phyloP scores from a whole-genome alignment of 371 early-diverging fungal genomes.

The Rhizopus arrhizus region DNA sequence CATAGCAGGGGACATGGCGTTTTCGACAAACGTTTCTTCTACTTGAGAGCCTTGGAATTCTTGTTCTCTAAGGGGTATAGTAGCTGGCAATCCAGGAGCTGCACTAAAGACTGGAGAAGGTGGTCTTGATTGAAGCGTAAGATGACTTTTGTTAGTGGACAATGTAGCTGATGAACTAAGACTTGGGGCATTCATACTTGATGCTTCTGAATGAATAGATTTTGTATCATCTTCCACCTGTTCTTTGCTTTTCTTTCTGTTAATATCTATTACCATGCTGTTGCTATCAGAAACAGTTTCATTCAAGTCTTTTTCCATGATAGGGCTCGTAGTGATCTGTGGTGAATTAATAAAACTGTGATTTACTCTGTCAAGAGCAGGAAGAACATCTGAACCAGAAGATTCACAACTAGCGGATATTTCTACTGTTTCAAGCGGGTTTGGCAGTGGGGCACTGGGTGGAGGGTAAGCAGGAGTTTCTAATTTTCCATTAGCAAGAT shows the following conservation, averaged over 20 bases:
- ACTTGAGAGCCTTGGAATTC: constrained; percentile 15
- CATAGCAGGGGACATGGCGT: constrained; percentile 36
- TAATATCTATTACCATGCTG: not conserved
- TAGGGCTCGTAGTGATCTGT: not conserved
- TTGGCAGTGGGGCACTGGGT: not conserved
- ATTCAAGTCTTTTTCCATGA: not conserved
- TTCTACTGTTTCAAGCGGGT: not conserved
- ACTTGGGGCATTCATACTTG: constrained; percentile 36
- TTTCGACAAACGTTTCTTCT: constrained; percentile 34
- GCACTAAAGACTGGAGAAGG: constrained; percentile 41
- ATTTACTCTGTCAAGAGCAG: constrained; percentile 12
- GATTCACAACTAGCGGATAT: constrained; percentile 4
- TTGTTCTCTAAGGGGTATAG: constrained; percentile 32
- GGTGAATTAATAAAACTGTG: not conserved
- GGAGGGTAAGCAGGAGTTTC: constrained; percentile 2
- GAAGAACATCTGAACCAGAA: constrained; percentile 24
- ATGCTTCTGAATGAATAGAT: constrained; percentile 34
- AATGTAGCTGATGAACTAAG: constrained; percentile 35
- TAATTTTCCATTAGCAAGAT: constrained; percentile 26
- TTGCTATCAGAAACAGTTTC: not conserved
- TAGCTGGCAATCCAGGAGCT: constrained; percentile 45
- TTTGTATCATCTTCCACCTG: constrained; percentile 20
- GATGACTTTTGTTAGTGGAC: constrained; percentile 28
- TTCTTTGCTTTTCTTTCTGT: not conserved
- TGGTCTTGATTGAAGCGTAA: constrained; percentile 35